phyloP scores from a whole-genome alignment of 2,329 filamentous ascomycete genomes.

The Kalaharituber pfeilii region DNA sequence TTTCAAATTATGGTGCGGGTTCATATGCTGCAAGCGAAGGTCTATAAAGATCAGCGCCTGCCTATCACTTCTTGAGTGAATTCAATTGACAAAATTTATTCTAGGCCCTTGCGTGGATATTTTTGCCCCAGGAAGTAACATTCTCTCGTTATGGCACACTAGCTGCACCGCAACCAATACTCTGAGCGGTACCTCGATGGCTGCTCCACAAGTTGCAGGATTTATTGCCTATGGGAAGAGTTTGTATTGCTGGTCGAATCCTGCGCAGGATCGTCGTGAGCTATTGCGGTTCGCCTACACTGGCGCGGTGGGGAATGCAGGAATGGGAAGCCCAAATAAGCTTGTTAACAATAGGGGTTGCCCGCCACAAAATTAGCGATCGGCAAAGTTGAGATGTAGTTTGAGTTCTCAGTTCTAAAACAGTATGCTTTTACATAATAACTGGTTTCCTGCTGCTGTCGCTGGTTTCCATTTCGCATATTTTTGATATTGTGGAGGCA shows the following conservation, averaged over 20 bases:
- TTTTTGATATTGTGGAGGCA: no score
- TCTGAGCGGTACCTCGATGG: slow-evolving; percentile 34
- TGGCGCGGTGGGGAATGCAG: slow-evolving; percentile 26
- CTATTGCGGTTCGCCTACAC: slow-evolving; percentile 29
- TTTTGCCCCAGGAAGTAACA: slow-evolving; percentile 38
- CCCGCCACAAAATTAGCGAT: no score
- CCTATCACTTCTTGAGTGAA: no score
- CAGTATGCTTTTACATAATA: no score
- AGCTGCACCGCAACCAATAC: slow-evolving; percentile 32
- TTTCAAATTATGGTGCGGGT: no score
- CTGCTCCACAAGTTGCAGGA: slow-evolving; percentile 36
- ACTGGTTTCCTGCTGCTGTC: no score
- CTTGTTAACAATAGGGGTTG: slow-evolving; percentile 20
- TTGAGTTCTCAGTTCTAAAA: no score
- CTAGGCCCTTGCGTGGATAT: slow-evolving; percentile 39
- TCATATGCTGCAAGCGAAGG: no score
- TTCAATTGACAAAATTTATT: no score
- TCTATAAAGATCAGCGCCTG: no score
- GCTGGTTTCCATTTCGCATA: no score
- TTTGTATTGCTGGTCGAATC: neutral
- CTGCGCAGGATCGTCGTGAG: slow-evolving; percentile 1
- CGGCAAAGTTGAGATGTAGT: no score
- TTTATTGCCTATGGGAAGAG: slow-evolving; percentile 39
- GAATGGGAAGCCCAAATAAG: slow-evolving; percentile 15
- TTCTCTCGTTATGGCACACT: slow-evolving; percentile 35